Base-by-base conservation (phyloP, 768 basidiomycete species). In the Boletales sp. region DNA sequence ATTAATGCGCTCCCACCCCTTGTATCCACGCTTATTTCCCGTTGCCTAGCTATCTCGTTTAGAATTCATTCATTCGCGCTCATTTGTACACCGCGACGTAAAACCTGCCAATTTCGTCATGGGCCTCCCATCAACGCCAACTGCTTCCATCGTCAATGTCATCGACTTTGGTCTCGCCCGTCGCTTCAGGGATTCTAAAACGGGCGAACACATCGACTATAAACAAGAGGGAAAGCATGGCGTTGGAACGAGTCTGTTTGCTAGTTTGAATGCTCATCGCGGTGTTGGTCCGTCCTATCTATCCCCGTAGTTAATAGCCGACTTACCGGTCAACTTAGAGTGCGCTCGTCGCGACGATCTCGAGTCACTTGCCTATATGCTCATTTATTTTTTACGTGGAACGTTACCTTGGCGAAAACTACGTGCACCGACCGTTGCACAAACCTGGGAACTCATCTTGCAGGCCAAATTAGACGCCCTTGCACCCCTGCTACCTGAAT, bases 61-160 rank as follows among this genome's bases (percentile, higher is more conserved):
- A 62, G 91, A 97, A 69, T 98, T 93, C 69, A 93, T 97, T 57
- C 95, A 99, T 71, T 90, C 89, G 2, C 87, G 91, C 63, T 90
- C 91, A 62, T 87, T 95, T 58, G 84, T 97, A 37, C 95, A 98
- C 68, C 89, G 95, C 57, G 95, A 98, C 66, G 88, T 99, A 70
- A 99, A 98, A 69, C 95, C 95, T 34, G 95, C 95, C 61, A 98
- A 99, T 72, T 99, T 99, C 66, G 86, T 99, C 53, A 97, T 98
- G 91, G 90, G 92, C 55, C 47, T 50, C 14, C 41, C 64, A 0
- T 80, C 83, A 40, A 83, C 83, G 54, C 84, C 82, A 55, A 73
- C 79, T 67, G 63, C 78, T 0, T 77, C 79, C 59, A 71, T 84
- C 60, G 94, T 99, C 65, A 95, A 98, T 68, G 89, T 99, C 57